Evolutionary conservation across 2,329 filamentous ascomycete genomes (phyloP), one percentile per base, ranked within the genome.

Genomic region (Penicillium occitanis): DNA sequence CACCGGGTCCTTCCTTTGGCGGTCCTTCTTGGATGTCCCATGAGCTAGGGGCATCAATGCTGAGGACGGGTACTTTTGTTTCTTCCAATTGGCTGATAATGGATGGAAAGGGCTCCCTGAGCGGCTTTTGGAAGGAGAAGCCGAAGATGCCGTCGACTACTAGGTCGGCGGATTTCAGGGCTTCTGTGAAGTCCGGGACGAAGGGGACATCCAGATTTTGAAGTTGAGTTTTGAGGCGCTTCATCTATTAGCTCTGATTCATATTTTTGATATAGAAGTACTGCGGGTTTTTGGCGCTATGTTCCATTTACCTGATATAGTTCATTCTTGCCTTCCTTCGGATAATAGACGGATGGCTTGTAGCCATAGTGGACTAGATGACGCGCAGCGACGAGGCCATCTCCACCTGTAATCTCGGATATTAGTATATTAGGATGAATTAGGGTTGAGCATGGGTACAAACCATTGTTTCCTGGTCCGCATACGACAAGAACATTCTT

Each of bases 311-410:
- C 91, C 82, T 91, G 87, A 75, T 97, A 98, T 3, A 98, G 84
- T 59, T 97, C 93, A 70, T 93, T 94, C 76, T 94, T 95, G 77
- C 90, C 89, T 64, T 92, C 87, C 78, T 98, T 98, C 0, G 95
- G 95, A 74, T 96, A 98, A 82, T 95, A 98, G 53, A 99, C 84
- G 8, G 88, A 90, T 3, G 94, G 93, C 28, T 87, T 86, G 79
- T 98, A 99, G 68, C 95, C 94, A 76, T 96, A 98, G 75, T 97
- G 91, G 76, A 87, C 88, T 5, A 99, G 86, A 78, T 99, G 95
- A 30, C 95, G 89, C 63, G 95, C 95, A 58, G 94, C 93, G 33
- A 99, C 95, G 2, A 99, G 87, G 2, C 95, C 95, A 78, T 99
- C 95, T 44, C 95, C 95, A 68, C 95, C 92, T 93, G 53, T 62